Base-by-base conservation (phyloP, 768 basidiomycete genomes). In the Chalciporus pseudorubinellus region DNA sequence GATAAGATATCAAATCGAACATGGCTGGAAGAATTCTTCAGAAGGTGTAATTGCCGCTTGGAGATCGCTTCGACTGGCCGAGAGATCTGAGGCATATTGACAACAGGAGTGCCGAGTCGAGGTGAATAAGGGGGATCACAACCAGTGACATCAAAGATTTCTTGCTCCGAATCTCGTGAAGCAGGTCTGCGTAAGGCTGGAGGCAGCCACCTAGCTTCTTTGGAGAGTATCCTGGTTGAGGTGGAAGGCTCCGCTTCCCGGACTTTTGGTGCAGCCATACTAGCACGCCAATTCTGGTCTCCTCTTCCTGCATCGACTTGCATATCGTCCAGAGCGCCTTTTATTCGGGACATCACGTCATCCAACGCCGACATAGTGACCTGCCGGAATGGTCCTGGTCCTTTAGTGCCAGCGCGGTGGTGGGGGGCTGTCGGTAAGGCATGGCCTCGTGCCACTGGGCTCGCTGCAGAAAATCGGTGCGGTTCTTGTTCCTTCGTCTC, bases 291-390 rank as follows among this genome's bases (percentile, higher is more conserved):
- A 48, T 57, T 66, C 55, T 41, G 51, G 55, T 45, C 14, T 1
- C 48, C 59, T 26, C 61, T 70, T 54, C 61, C 62, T 38, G 60
- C 60, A 24, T 78, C 78, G 19, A 74, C 70, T 51, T 84, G 85
- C 82, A 87, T 87, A 26, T 76, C 78, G 62, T 82, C 79, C 50
- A 93, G 61, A 13, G 85, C 91, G 28, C 88, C 90, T 61, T 85
- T 92, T 61, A 93, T 92, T 38, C 91, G 81, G 6, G 87, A 89
- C 80, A 93, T 90, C 22, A 83, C 80, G 62, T 93, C 89, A 61
- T 89, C 83, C 55, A 92, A 70, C 16, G 89, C 79, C 3, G 88
- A 84, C 82, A 91, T 89, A 26, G 78, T 69, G 18, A 73, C 75
- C 44, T 82, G 78, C 39, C 76, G 71, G 56, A 71, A 80, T 4